Conservation (phyloP, 2,329 filamentous ascomycete species). For the Ophiognomonia clavigignenti-juglandacearum region DNA sequence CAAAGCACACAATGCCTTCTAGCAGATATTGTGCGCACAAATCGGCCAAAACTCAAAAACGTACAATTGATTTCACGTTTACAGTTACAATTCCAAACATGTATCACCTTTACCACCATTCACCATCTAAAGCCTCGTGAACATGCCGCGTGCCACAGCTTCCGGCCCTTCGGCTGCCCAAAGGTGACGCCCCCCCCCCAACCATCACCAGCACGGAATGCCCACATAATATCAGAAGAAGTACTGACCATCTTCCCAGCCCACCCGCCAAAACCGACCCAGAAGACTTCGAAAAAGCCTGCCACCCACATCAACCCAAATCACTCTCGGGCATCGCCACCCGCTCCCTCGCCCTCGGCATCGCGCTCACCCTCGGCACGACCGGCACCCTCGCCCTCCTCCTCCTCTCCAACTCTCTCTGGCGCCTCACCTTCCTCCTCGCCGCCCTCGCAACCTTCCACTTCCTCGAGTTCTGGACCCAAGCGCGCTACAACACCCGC, state of each 20-base stretch:
- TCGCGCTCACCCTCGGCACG: constrained; percentile 33
- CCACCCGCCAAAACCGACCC: not conserved
- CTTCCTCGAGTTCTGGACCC: constrained; percentile 94
- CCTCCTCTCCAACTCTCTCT: constrained; percentile 40
- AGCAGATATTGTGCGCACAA: not conserved
- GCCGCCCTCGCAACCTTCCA: constrained; percentile 74
- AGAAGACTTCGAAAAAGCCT: constrained; percentile 18
- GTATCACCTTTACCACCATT: not conserved
- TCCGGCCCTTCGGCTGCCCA: not conserved
- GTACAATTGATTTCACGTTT: too few species aligned
- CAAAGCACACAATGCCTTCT: not conserved
- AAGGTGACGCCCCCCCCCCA: not conserved
- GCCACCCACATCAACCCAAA: constrained; percentile 43
- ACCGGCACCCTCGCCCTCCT: constrained; percentile 29
- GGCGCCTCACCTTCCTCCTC: constrained; percentile 64
- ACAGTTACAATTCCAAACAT: too few species aligned
- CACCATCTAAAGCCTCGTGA: not conserved
- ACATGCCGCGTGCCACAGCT: not conserved
- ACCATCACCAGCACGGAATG: not conserved
- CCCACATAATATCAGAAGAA: too few species aligned
- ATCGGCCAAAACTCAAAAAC: too few species aligned
- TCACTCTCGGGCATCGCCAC: constrained; percentile 56
- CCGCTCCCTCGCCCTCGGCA: constrained; percentile 51
- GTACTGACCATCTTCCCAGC: too few species aligned
- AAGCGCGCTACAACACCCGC: constrained; percentile 75